Evolutionary conservation across 306 rosid species (phyloP), one percentile per base, ranked within the genome.

Genomic region (Hylodesmum podocarpum): DNA sequence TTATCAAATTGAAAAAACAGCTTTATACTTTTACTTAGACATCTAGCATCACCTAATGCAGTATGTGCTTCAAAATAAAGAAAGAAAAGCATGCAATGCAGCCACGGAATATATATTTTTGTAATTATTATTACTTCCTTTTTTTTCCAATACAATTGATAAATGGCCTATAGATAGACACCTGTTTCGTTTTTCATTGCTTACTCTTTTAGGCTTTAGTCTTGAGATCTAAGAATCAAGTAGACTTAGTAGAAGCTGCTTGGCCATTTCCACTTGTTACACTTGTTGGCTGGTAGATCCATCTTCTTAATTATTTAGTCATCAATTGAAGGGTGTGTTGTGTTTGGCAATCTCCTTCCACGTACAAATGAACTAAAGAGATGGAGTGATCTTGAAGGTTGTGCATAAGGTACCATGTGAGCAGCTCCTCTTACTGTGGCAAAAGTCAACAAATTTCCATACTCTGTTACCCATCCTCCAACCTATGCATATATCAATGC

Each of bases 351-450:
- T 58, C 97, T 85, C 39, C 80, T 77, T 7, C 88, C 89, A 40
- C 3, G 68, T 16, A 94, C 83, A 72, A 94, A 91, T 9, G 94
- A 82, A 66, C 83, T 84, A 86, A 91, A 90, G 5, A 94, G 86
- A 81, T 84, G 95, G 55, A 91, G 54, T 73, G 98, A 80, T 57
- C 98, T 87, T 3, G 98, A 89, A 37, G 97, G 98, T 50, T 91
- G 98, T 19, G 93, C 96, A 73, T 76, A 94, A 1, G 97, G 96
- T 9, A 94, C 98, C 97, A 91, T 94, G 72, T 91, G 98, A 22
- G 97, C 87, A 22, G 97, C 97, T 47, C 91, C 97, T 11, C 97
- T 89, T 46, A 94, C 95, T 0, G 96, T 94, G 4, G 95, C 97
- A 50, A 91, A 91, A 1, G 90, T 94, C 81, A 90, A 74, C 36